These are phyloP conservation scores for Colletotrichum sojae DNA, from an alignment of 2,329 filamentous ascomycete species.

Conservation along the genomic window DNA sequence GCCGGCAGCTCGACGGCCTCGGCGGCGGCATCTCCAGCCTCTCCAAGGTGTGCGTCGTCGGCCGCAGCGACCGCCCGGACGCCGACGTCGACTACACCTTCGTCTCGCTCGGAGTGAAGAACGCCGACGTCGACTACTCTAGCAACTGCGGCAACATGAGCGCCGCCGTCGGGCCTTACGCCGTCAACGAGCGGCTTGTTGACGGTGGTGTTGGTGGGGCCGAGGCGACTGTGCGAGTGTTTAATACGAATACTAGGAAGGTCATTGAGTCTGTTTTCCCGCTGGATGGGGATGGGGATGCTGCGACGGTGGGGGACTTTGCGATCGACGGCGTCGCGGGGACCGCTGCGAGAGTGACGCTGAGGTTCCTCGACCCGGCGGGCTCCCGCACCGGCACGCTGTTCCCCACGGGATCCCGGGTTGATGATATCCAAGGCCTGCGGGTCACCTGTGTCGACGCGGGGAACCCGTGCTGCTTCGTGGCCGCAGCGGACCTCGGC, in stretches of 20 bases:
- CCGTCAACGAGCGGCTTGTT: conserved; percentile 68
- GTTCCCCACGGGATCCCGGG: conserved; percentile 69
- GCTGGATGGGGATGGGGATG: conserved; percentile 60
- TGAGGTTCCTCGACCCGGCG: conserved; percentile 74
- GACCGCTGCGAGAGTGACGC: conserved; percentile 67
- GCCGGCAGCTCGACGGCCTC: conserved; percentile 80
- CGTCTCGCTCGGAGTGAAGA: conserved; percentile 75
- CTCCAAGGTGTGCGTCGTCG: conserved; percentile 79
- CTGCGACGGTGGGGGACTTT: conserved; percentile 67
- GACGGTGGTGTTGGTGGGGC: not conserved
- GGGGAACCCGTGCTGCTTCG: conserved; percentile 75
- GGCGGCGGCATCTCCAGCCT: conserved; percentile 78
- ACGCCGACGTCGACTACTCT: conserved; percentile 73
- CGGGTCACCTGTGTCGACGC: conserved; percentile 73
- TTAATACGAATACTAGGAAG: conserved; percentile 81
- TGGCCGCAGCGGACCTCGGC: conserved; percentile 67
- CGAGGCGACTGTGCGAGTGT: conserved; percentile 68
- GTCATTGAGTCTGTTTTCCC: conserved; percentile 71
- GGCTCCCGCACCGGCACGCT: conserved; percentile 75
- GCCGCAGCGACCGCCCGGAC: conserved; percentile 60
- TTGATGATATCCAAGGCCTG: conserved; percentile 66
- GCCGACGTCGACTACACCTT: conserved; percentile 81
- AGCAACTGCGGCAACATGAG: conserved; percentile 86
- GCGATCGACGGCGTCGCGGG: conserved; percentile 76
- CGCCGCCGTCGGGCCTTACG: conserved; percentile 76